Evolutionary conservation across 805 yeast genomes (phyloP).

Genomic region (Myxozyma neotropica): DNA sequence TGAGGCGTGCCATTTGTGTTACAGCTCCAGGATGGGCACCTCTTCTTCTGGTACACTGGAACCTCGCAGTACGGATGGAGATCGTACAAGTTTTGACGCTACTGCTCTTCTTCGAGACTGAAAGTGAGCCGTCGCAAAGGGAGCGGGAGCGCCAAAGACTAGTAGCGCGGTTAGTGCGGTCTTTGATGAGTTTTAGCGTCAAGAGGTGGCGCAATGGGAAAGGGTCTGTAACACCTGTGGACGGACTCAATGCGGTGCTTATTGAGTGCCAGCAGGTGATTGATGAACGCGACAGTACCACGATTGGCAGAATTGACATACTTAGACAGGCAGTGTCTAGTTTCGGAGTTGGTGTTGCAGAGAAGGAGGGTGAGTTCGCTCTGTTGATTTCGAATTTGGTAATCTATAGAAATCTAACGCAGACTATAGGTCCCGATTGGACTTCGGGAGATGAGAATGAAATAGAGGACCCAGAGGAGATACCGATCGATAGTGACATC

Average conservation of each 20-base stretch:
- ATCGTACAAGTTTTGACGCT: not conserved
- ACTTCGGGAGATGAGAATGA: slow-evolving; percentile 4
- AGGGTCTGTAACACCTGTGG: slow-evolving; percentile 4
- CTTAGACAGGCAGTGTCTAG: not conserved
- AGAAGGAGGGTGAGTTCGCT: not conserved
- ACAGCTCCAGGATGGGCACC: slow-evolving; percentile 22
- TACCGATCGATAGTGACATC: slow-evolving; percentile 5
- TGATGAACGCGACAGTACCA: not conserved
- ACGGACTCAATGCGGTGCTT: slow-evolving; percentile 15
- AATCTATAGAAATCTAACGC: not conserved
- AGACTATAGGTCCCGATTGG: not conserved
- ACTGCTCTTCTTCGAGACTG: not conserved
- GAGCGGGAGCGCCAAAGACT: not conserved
- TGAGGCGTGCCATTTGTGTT: slow-evolving; percentile 2
- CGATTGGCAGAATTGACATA: not conserved
- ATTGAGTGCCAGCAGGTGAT: slow-evolving; percentile 5
- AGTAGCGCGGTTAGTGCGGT: not conserved
- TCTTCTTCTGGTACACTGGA: slow-evolving; percentile 20
- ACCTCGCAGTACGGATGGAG: slow-evolving; percentile 12
- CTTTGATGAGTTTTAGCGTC: not conserved
- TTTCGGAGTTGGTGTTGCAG: not conserved
- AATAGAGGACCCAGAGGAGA: not conserved
- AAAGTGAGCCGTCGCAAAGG: not conserved
- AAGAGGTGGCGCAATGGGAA: not conserved
- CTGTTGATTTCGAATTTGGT: not conserved